A percentile compares a stretch with the other conserved stretches of the same genome.
These are phyloP conservation scores for Hordeum marinum DNA, from an alignment of 176 grass and related monocot genomes.

Conservation along the genomic window DNA sequence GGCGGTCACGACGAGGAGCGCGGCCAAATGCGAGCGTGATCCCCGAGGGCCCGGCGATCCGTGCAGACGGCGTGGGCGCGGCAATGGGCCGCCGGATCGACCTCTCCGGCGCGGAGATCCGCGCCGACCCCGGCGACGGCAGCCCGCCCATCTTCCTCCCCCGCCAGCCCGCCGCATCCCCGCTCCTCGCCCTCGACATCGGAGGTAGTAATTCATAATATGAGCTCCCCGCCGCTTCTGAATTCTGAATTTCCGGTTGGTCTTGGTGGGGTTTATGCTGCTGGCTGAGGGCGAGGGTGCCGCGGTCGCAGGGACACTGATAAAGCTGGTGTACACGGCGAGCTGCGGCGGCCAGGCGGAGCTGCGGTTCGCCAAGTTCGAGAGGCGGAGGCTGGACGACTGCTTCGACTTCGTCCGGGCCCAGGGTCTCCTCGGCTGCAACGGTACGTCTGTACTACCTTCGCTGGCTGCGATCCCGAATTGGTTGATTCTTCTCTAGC, in stretches of 20 bases:
- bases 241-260: too few species aligned
- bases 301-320: constrained; percentile 60
- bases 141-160: constrained; percentile 82
- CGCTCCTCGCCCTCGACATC: constrained; percentile 85
- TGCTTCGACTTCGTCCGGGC: constrained; percentile 69
- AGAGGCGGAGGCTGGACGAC: constrained; percentile 67
- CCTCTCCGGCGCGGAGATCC: constrained; percentile 77
- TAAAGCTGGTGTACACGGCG: constrained; percentile 86
- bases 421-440: constrained; percentile 43
- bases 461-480: not conserved
- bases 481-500: not conserved
- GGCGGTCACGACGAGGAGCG: too few species aligned
- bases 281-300: not conserved
- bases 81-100: constrained; percentile 27
- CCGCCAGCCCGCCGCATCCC: constrained; percentile 51
- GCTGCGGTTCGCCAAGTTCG: constrained; percentile 85
- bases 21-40: constrained; percentile 32
- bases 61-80: not conserved
- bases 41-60: not conserved
- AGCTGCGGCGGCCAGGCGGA: constrained; percentile 33
- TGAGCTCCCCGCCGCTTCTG: not conserved
- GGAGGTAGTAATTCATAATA: constrained; percentile 45
- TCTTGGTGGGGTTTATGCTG: not conserved
- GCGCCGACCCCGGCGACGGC: constrained; percentile 28
- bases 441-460: constrained; percentile 9